A percentile compares a stretch with the other conserved stretches of the same genome.
Conservation (phyloP, 2,329 filamentous ascomycete species). For the Aureobasidium sp. region DNA sequence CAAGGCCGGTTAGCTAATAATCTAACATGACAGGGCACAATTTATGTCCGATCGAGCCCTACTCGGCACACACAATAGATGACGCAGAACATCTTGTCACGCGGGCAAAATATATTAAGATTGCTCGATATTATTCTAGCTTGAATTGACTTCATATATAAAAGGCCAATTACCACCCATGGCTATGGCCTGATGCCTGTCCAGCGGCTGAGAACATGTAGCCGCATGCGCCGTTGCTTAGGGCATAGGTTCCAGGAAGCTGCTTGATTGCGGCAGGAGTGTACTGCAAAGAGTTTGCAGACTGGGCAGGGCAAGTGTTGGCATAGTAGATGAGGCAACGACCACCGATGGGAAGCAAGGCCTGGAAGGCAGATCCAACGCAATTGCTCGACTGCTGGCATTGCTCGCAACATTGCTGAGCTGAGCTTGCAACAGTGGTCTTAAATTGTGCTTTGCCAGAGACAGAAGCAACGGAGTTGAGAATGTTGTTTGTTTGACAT, state of each 20-base stretch:
- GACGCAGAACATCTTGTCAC: neutral
- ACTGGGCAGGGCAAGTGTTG: constrained; percentile 4
- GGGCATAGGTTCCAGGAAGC: neutral
- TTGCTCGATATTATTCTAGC: neutral
- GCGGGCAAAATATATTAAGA: neutral
- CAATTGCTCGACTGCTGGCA: constrained; percentile 14
- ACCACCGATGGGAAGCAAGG: constrained; percentile 4
- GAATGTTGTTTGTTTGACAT: constrained; percentile 17
- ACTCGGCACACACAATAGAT: neutral
- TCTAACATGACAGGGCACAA: neutral
- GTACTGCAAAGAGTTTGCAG: constrained; percentile 4
- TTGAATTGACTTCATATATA: neutral
- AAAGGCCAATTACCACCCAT: constrained; percentile 1
- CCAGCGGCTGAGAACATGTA: neutral
- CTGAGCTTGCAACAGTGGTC: constrained; percentile 9
- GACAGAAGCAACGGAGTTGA: constrained; percentile 4
- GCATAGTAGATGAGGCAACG: constrained; percentile 8
- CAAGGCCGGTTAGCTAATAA: neutral
- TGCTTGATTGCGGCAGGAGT: neutral
- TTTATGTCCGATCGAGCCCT: neutral
- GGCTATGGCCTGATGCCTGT: neutral
- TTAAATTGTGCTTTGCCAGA: constrained; percentile 14
- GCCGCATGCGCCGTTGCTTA: constrained; percentile 9
- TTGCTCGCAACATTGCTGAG: constrained; percentile 17
- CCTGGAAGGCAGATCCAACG: constrained; percentile 10